Conservation (phyloP, 1,139 yeast species). For the Yamadazyma taylorii region DNA sequence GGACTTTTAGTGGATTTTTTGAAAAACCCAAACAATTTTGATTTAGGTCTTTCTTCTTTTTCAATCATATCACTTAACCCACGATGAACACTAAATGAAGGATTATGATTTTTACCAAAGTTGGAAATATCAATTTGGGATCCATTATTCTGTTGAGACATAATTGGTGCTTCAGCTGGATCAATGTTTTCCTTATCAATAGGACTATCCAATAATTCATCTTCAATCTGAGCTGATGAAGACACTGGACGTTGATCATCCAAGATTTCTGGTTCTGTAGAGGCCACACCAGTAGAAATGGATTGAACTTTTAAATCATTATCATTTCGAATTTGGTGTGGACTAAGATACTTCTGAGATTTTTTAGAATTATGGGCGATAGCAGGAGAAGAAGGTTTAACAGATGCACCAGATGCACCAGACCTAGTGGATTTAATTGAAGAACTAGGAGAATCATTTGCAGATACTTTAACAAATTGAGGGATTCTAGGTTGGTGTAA, state of each 20-base stretch:
- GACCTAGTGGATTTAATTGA: conserved; percentile 18
- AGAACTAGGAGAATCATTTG: conserved; percentile 16
- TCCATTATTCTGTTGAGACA: conserved; percentile 36
- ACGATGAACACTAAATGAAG: conserved; percentile 30
- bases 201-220: conserved; percentile 6
- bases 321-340: not conserved
- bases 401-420: conserved; percentile 19
- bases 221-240: conserved; percentile 29
- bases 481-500: conserved; percentile 17
- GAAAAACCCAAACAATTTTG: conserved; percentile 21
- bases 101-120: conserved; percentile 43
- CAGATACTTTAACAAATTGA: conserved; percentile 12
- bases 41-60: conserved; percentile 15
- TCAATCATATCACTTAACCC: conserved; percentile 13
- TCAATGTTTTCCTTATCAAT: conserved; percentile 13
- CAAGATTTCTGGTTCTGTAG: conserved; percentile 8
- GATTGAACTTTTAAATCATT: conserved; percentile 12
- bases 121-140: conserved; percentile 43
- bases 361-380: too few species aligned
- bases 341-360: conserved; percentile 2
- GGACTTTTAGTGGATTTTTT: conserved; percentile 17
- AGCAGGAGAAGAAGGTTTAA: conserved; percentile 14
- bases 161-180: conserved; percentile 3
- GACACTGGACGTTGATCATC: conserved; percentile 28
- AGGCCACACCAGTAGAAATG: conserved; percentile 13